These are phyloP conservation scores for Pterulicium gracile DNA, from an alignment of 1,284 basidiomycete species.

Conservation along the genomic window DNA sequence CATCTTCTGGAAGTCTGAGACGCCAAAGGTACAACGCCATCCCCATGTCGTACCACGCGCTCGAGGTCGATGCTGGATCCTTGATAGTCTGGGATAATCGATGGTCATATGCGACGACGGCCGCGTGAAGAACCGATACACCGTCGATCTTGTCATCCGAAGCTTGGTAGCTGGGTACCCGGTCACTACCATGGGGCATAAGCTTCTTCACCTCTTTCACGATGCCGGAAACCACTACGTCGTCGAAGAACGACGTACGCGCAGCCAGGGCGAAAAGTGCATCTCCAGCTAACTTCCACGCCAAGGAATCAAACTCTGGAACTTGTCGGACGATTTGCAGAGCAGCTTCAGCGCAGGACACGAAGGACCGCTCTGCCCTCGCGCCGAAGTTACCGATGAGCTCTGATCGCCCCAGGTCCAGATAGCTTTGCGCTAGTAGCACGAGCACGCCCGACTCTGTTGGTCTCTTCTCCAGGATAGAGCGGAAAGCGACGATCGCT, in stretches of 20 bases:
- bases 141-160: conserved; percentile 21
- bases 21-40: conserved; percentile 51
- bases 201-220: conserved; percentile 27
- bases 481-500: conserved; percentile 61
- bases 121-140: conserved; percentile 38
- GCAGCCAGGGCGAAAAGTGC: conserved; percentile 58
- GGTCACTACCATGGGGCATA: conserved; percentile 25
- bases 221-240: conserved; percentile 23
- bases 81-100: conserved; percentile 59
- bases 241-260: conserved; percentile 31
- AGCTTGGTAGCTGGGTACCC: conserved; percentile 26
- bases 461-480: conserved; percentile 47
- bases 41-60: conserved; percentile 74
- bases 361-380: conserved; percentile 68
- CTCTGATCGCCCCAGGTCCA: conserved; percentile 66
- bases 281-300: conserved; percentile 86
- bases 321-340: conserved; percentile 45
- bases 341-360: conserved; percentile 45
- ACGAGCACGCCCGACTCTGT: conserved; percentile 63
- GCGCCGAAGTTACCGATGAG: conserved; percentile 58
- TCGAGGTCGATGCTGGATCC: conserved; percentile 44
- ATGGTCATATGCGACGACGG: conserved; percentile 64
- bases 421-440: conserved; percentile 64
- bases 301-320: conserved; percentile 56
- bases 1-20: conserved; percentile 11